Evolutionary conservation across 495 filamentous ascomycete species (phyloP).

Genomic region (Aspergillus indologenus): DNA sequence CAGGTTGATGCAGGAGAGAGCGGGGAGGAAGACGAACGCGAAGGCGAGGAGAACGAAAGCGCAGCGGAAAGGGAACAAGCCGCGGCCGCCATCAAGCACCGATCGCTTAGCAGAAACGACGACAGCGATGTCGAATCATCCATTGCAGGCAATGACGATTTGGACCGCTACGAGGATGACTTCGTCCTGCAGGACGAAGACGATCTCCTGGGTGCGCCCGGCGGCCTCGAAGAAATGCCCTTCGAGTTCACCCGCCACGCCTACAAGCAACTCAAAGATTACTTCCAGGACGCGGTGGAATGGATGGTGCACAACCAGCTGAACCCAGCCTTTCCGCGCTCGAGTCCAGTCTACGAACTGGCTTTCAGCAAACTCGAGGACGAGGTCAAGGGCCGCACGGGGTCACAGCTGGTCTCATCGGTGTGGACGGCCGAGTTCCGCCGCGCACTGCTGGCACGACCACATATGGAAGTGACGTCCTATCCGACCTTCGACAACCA

Average conservation of each 20-base stretch:
- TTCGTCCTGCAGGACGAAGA: constrained; percentile 69
- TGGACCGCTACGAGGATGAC: constrained; percentile 64
- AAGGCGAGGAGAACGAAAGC: constrained; percentile 19
- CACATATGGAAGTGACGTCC: constrained; percentile 40
- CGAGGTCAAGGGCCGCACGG: constrained; percentile 63
- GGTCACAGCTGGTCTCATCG: constrained; percentile 69
- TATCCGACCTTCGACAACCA: constrained; percentile 38
- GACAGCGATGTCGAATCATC: constrained; percentile 38
- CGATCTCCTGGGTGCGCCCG: constrained; percentile 59
- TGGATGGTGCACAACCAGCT: constrained; percentile 80
- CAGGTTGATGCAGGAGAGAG: constrained; percentile 27
- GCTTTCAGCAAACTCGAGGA: constrained; percentile 74
- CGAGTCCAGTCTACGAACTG: constrained; percentile 62
- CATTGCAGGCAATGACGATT: constrained; percentile 35
- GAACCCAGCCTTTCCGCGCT: constrained; percentile 67
- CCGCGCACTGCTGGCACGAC: constrained; percentile 62
- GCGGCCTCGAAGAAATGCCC: constrained; percentile 55
- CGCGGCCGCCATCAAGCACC: constrained; percentile 3
- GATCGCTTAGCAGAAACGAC: constrained; percentile 11
- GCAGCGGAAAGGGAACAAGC: background rate
- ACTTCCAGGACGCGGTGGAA: constrained; percentile 75
- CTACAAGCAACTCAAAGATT: constrained; percentile 66
- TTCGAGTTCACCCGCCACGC: constrained; percentile 66
- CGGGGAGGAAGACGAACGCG: constrained; percentile 23
- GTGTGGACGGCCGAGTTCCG: constrained; percentile 69